These are phyloP conservation scores for Pythium oligandrum DNA, from an alignment of 352 stramenopile genomes.

Conservation along the genomic window DNA sequence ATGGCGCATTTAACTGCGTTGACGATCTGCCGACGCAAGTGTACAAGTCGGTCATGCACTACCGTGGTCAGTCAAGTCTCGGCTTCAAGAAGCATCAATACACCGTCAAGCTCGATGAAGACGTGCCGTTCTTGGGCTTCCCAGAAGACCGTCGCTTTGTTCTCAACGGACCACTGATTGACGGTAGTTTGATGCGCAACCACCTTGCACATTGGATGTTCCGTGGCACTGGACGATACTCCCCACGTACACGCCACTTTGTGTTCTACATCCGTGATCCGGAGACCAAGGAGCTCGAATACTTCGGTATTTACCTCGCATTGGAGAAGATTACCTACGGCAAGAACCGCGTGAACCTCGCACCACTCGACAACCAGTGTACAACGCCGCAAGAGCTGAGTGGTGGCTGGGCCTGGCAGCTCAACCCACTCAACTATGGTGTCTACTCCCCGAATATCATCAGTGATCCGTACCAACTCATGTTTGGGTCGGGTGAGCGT, in stretches of 20 bases:
- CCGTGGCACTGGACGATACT: constrained; percentile 54
- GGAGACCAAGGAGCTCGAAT: constrained; percentile 29
- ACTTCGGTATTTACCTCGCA: constrained; percentile 51
- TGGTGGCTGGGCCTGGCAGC: constrained; percentile 25
- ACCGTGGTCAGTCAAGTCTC: constrained; percentile 20
- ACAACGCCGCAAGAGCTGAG: constrained; percentile 3
- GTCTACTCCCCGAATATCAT: constrained; percentile 27
- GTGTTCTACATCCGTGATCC: constrained; percentile 48
- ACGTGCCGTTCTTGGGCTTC: constrained; percentile 6
- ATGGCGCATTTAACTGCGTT: constrained; percentile 4
- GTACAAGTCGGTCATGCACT: constrained; percentile 6
- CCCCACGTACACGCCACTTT: constrained; percentile 43
- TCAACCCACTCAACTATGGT: constrained; percentile 19
- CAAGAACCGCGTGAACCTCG: constrained; percentile 16
- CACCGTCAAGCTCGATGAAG: constrained; percentile 12
- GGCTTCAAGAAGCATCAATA: constrained; percentile 20
- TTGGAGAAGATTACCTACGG: constrained; percentile 21
- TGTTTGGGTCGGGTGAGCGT: constrained; percentile 20
- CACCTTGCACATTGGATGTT: constrained; percentile 70
- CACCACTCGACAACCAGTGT: constrained; percentile 4
- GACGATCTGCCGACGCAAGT: constrained; percentile 1
- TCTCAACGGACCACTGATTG: constrained; percentile 25
- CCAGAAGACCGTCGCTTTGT: constrained; percentile 10
- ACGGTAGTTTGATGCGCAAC: constrained; percentile 59
- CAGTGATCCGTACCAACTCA: constrained; percentile 15